Evolutionary conservation across 352 stramenopile species (phyloP), one percentile per base, ranked within the genome.

Genomic region (Pythium myriotylum): DNA sequence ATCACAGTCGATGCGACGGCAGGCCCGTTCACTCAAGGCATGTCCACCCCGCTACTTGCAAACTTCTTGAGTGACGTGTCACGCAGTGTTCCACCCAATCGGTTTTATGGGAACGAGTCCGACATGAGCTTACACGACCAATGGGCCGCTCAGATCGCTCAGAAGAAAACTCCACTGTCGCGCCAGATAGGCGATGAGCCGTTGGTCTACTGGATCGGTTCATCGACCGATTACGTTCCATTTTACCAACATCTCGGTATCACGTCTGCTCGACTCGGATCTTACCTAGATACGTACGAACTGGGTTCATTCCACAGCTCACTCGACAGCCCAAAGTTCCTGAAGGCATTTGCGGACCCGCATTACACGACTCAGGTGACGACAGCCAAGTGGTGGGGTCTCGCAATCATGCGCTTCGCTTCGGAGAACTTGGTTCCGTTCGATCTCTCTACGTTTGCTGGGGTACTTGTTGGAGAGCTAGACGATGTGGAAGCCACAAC

Each of bases 211-310:
- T 77, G 84, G 19, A 60, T 94, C 9, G 83, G 85, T 6, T 79
- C 77, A 1, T 82, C 81, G n/a, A 84, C 73, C 0, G 85, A 92
- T 58, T 94, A 87, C 62, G 92, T 84, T 29, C 79, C 83, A 0
- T 97, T 95, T 56, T 82, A 96, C 55, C 76, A 92, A 66, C 83
- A 94, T 55, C 66, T 96, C 35, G 89, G 89, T 20, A 93, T 97
- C 51, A 81, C 86, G 19, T 92, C 77, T 12, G 76, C 89, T n/a
- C 12, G 84, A 94, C 59, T n/a, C n/a, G n/a, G n/a, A 73, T 96
- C 43, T 68, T 24, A 26, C 50, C 50, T n/a, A 20, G 51, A 6
- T 93, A 91, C 57, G 54, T 50, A 9, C 24, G 68, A 19, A 68
- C 45, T 4, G 49, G 54, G 3, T 67, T 45, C 74, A 13, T 94